Base-by-base conservation (phyloP, 805 yeast species). In the Sugiyamaella mastotermitis region DNA sequence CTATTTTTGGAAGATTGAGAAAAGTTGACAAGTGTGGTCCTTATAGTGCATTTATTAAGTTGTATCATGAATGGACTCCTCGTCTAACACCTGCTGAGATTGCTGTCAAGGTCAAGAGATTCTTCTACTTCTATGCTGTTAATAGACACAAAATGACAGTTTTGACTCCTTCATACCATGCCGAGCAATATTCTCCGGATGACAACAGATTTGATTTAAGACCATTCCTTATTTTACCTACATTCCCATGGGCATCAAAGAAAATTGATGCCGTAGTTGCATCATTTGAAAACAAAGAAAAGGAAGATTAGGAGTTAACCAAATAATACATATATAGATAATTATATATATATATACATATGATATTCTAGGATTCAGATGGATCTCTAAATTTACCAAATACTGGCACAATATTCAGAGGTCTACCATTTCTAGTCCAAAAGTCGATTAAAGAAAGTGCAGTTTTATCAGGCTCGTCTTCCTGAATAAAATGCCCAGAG, bases 81-180 rank as follows among this genome's bases (percentile, higher is more conserved):
- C 71, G 75, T 46, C 71, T 87, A 52, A 74, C 86, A 1, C 92
- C 97, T 4, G 76, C 79, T 40, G 78, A 87, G 54, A 79, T 88
- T 37, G 95, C 97, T 2, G 86, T 76, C 31, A 94, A 94, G 58
- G 98, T 92, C 8, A 90, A 92, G 60, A 70, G 78, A 39, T 92
- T 92, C 62, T 92, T 84, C 72, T 88, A 83, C 68, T 92, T 75
- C 57, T 94, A 92, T 61, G 95, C 97, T 3, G 76, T 92, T 41
- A 92, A 92, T 61, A 78, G 99, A 53, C 99, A 92, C 62, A 92
- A 92, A 63, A 92, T 85, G 78, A 92, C 98, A 1, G 88, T 90
- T n/a, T 71, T 88, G 58, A 92, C 99, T 0, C 99, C 99, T 10
- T 75, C 94, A 25, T 92, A 92, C 56, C 98, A 92, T 53, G 99